Conservation (phyloP, 345 rosid genomes). For the Ceriops decandra region DNA sequence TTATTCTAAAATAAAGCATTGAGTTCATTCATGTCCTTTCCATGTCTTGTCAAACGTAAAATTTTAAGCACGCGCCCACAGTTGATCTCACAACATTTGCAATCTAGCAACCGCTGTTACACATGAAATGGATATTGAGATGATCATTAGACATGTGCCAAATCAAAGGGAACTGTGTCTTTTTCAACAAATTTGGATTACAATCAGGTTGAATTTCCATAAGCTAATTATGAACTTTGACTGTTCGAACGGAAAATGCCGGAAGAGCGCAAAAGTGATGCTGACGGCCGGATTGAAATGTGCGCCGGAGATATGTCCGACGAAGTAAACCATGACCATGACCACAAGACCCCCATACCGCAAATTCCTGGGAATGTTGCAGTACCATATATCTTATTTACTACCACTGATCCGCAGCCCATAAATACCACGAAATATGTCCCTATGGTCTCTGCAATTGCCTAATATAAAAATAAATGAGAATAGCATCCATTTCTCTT, state of each 20-base stretch:
- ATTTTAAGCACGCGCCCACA: too few relatives aligned
- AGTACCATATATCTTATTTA: conserved; percentile 16
- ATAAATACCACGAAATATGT: conserved; percentile 20
- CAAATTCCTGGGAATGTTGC: conserved; percentile 28
- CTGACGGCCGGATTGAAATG: conserved; percentile 33
- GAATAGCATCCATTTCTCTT: not conserved
- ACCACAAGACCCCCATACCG: conserved; percentile 24
- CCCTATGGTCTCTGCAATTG: conserved; percentile 25
- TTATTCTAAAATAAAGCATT: too few relatives aligned
- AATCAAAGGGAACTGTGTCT: not conserved
- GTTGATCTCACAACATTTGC: too few relatives aligned
- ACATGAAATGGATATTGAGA: too few relatives aligned
- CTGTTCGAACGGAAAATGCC: conserved; percentile 19
- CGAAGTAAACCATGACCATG: conserved; percentile 25
- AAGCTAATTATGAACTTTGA: not conserved
- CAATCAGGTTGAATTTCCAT: too few relatives aligned
- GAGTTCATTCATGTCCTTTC: too few relatives aligned
- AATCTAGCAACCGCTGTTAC: too few relatives aligned
- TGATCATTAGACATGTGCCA: too few relatives aligned
- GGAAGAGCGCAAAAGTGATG: conserved; percentile 18
- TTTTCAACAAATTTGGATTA: not conserved
- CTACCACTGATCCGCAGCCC: conserved; percentile 24
- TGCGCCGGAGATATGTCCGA: conserved; percentile 31
- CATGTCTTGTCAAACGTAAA: too few relatives aligned
- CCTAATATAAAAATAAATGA: not conserved